phyloP scores from a whole-genome alignment of 768 basidiomycete genomes.

The Suillus discolor region DNA sequence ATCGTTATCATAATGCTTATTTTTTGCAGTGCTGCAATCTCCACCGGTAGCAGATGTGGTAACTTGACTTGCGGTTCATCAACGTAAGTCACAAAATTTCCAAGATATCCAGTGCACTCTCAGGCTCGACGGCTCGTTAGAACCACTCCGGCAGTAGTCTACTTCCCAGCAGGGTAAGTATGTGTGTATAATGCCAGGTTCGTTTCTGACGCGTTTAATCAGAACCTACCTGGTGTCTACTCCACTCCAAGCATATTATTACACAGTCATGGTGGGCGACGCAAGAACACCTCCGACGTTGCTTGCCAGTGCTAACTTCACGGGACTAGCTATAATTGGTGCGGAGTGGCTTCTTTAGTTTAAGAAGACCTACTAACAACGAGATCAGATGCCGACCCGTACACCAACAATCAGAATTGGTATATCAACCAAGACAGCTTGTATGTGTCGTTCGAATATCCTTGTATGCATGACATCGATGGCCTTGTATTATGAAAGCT shows the following conservation, averaged over 20 bases:
- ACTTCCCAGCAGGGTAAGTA: conserved; percentile 66
- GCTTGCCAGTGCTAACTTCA: conserved; percentile 32
- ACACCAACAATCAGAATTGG: conserved; percentile 63
- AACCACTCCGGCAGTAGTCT: conserved; percentile 66
- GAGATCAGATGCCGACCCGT: conserved; percentile 68
- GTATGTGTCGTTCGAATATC: conserved; percentile 33
- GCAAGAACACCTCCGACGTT: conserved; percentile 35
- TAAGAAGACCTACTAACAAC: background rate
- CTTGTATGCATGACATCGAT: background rate
- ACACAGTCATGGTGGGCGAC: conserved; percentile 38
- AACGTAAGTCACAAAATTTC: conserved; percentile 35
- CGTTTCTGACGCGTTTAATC: background rate
- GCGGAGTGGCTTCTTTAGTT: background rate
- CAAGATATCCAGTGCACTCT: background rate
- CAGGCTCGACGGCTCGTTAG: conserved; percentile 30
- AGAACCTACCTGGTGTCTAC: conserved; percentile 33
- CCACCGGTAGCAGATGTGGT: conserved; percentile 59
- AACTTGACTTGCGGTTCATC: conserved; percentile 56
- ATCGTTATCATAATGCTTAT: conserved; percentile 1
- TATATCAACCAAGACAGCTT: conserved; percentile 63
- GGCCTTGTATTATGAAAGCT: conserved; percentile 36
- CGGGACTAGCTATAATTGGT: conserved; percentile 37
- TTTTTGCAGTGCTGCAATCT: conserved; percentile 55
- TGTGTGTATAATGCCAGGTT: background rate
- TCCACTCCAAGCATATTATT: conserved; percentile 31